Conservation (phyloP, 805 yeast genomes). For the Candida cerambycidarum region DNA sequence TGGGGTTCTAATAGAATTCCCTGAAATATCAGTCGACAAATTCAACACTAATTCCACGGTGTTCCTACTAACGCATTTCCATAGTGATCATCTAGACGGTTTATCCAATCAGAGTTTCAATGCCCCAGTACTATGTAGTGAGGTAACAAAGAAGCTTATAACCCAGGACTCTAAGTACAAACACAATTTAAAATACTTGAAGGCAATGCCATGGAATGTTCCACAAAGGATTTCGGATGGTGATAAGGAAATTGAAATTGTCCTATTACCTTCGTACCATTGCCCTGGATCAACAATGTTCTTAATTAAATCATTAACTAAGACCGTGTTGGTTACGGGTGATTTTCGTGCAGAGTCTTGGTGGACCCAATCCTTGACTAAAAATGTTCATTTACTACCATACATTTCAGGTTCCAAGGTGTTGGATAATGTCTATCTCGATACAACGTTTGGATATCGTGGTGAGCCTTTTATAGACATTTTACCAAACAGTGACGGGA, state of each 20-base stretch:
- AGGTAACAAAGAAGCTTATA: slow-evolving; percentile 26
- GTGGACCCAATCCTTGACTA: slow-evolving; percentile 40
- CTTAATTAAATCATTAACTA: slow-evolving; percentile 35
- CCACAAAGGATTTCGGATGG: slow-evolving; percentile 21
- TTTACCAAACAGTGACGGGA: slow-evolving; percentile 42
- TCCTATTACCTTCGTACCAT: slow-evolving; percentile 52
- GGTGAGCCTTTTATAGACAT: slow-evolving; percentile 50
- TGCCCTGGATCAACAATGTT: slow-evolving; percentile 63
- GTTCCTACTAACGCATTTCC: slow-evolving; percentile 50
- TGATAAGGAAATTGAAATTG: slow-evolving; percentile 27
- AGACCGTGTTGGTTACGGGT: slow-evolving; percentile 52
- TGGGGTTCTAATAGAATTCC: slow-evolving; percentile 49
- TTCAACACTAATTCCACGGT: slow-evolving; percentile 25
- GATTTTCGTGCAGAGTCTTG: slow-evolving; percentile 57
- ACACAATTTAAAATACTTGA: slow-evolving; percentile 19
- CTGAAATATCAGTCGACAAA: slow-evolving; percentile 42
- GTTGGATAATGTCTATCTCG: slow-evolving; percentile 51
- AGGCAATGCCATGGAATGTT: slow-evolving; percentile 20
- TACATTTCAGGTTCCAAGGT: slow-evolving; percentile 31
- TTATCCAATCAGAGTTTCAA: slow-evolving; percentile 39
- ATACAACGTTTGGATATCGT: slow-evolving; percentile 52
- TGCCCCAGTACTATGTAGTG: slow-evolving; percentile 48
- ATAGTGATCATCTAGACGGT: slow-evolving; percentile 55
- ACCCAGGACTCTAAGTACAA: slow-evolving; percentile 18
- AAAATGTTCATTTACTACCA: slow-evolving; percentile 43